A percentile compares a stretch with the other conserved stretches of the same genome.
Conservation (phyloP, 768 basidiomycete genomes). For the Bullera alba region DNA sequence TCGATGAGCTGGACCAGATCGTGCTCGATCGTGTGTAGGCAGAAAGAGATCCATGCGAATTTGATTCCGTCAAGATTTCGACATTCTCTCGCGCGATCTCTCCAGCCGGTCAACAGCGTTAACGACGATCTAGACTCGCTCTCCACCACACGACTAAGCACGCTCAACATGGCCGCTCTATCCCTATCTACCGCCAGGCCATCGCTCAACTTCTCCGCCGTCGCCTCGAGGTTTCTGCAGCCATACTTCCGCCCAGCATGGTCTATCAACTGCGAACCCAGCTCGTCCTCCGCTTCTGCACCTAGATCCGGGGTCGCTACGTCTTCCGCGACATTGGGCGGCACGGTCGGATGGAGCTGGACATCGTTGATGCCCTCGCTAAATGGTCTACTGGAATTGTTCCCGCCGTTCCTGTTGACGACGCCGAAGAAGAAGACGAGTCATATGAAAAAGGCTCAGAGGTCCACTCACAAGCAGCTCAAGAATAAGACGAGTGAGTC, state of each 20-base stretch:
- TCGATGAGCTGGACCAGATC: too few species aligned
- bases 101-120: neutral
- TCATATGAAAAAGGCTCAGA: conserved; percentile 91
- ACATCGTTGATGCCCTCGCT: conserved; percentile 43
- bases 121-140: neutral
- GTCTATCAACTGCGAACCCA: conserved; percentile 27
- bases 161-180: too few species aligned
- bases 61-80: neutral
- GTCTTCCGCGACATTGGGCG: conserved; percentile 27
- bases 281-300: conserved; percentile 20
- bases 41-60: too few species aligned
- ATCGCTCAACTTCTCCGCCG: neutral
- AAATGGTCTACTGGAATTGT: conserved; percentile 59
- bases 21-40: too few species aligned
- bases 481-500: conserved; percentile 85
- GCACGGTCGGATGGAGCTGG: conserved; percentile 2
- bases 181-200: neutral
- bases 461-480: conserved; percentile 85
- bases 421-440: conserved; percentile 92
- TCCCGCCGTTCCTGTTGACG: conserved; percentile 80
- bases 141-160: neutral
- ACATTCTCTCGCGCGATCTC: neutral
- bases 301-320: conserved; percentile 32
- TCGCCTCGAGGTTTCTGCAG: neutral
- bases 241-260: conserved; percentile 20